Conservation (phyloP, 192 early-diverging fungal genomes). For the Helicostylum pulchrum region DNA sequence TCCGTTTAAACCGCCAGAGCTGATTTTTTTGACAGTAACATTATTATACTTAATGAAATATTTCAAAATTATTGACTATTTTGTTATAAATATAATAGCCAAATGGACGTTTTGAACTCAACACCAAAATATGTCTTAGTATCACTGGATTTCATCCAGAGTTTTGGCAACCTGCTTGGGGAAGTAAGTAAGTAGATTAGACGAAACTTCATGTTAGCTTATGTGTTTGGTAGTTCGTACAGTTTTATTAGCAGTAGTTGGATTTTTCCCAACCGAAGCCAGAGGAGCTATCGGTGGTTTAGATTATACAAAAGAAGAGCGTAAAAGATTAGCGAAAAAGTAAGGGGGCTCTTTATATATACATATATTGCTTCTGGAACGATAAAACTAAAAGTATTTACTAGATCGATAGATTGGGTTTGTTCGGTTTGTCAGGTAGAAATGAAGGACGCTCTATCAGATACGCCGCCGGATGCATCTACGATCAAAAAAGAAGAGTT, state of each 20-base stretch:
- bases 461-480: constrained; percentile 16
- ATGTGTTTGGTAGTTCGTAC: constrained; percentile 61
- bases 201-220: neutral
- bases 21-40: constrained; percentile 70
- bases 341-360: constrained; percentile 25
- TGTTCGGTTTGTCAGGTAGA: constrained; percentile 33
- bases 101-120: constrained; percentile 85
- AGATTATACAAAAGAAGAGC: constrained; percentile 65
- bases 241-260: constrained; percentile 82
- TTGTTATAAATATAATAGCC: constrained; percentile 41
- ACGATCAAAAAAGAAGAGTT: neutral
- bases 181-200: constrained; percentile 46
- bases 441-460: constrained; percentile 37
- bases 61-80: neutral
- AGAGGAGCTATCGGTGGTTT: constrained; percentile 81
- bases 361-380: neutral
- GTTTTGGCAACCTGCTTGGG: constrained; percentile 97
- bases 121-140: constrained; percentile 93
- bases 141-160: constrained; percentile 95
- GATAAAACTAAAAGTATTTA: too few relatives aligned
- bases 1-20: constrained; percentile 85
- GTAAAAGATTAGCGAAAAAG: constrained; percentile 54
- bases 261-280: constrained; percentile 85
- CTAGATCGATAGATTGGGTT: constrained; percentile 40
- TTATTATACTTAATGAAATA: neutral